Percentiles rank a stretch among this genome's conserved stretches.
phyloP scores from a whole-genome alignment of 371 early-diverging fungal species.

The Mucor piriformis region DNA sequence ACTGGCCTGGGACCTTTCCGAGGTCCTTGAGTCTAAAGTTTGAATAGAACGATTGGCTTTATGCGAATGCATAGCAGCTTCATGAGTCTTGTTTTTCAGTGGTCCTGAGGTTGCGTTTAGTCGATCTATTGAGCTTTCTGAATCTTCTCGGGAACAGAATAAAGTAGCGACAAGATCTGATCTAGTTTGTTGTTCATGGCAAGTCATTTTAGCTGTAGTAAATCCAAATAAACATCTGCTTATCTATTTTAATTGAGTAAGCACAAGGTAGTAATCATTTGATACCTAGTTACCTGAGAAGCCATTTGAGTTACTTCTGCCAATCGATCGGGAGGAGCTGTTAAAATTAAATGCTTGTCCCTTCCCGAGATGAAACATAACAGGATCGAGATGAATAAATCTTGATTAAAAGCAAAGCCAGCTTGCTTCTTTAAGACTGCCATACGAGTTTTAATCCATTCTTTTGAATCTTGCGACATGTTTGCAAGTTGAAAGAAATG shows the following conservation, averaged over 20 bases:
- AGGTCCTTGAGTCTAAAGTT: constrained; percentile 22
- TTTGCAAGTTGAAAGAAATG: not conserved
- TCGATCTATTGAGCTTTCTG: not conserved
- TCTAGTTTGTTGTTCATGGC: constrained; percentile 31
- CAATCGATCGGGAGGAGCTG: constrained; percentile 40
- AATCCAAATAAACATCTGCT: constrained; percentile 49
- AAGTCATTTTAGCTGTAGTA: constrained; percentile 40
- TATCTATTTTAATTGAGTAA: constrained; percentile 20
- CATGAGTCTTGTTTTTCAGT: constrained; percentile 8
- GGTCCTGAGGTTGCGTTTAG: not conserved
- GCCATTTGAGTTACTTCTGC: constrained; percentile 49
- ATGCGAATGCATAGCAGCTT: constrained; percentile 6
- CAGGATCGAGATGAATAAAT: constrained; percentile 48
- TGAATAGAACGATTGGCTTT: constrained; percentile 17
- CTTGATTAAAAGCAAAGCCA: constrained; percentile 46
- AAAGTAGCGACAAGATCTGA: constrained; percentile 38
- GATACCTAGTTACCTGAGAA: constrained; percentile 29
- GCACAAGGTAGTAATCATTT: not conserved
- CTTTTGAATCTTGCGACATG: constrained; percentile 44
- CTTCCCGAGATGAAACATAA: constrained; percentile 46
- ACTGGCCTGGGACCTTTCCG: constrained; percentile 16
- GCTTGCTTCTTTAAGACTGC: constrained; percentile 38
- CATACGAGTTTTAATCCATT: constrained; percentile 53
- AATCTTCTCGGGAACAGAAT: constrained; percentile 37
- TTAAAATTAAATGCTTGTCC: constrained; percentile 46